Percentiles rank a stretch among this genome's conserved stretches.
phyloP scores from a whole-genome alignment of 2,329 filamentous ascomycete species.

The Calonectria naviculata region DNA sequence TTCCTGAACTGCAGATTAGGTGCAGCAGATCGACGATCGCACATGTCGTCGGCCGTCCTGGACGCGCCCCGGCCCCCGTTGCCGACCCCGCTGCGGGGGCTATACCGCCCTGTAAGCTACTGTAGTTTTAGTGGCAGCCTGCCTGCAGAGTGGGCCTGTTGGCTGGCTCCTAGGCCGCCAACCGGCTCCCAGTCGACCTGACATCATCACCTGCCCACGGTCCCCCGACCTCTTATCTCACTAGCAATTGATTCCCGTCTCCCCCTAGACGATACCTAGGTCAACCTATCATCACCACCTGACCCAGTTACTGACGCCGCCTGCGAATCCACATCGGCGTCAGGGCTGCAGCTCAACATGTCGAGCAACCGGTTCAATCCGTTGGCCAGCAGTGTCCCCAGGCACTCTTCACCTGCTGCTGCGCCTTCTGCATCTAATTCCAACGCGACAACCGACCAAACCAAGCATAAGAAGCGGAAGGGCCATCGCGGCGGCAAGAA shows the following conservation, averaged over 20 bases:
- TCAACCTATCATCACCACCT: constrained; percentile 9
- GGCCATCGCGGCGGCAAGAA: constrained; percentile 83
- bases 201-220: constrained; percentile 38
- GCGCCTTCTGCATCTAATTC: constrained; percentile 27
- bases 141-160: not conserved
- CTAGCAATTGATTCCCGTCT: constrained; percentile 16
- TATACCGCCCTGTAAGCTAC: not conserved
- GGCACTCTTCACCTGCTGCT: constrained; percentile 21
- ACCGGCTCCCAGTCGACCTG: constrained; percentile 28
- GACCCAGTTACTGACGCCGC: not conserved
- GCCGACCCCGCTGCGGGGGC: constrained; percentile 2
- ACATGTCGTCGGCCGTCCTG: not conserved
- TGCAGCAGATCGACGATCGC: constrained; percentile 5
- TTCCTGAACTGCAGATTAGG: not conserved
- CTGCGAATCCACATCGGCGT: not conserved
- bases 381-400: constrained; percentile 32
- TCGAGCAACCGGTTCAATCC: constrained; percentile 46
- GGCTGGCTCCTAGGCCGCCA: not conserved
- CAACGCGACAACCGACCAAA: constrained; percentile 21
- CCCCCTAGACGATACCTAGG: constrained; percentile 7
- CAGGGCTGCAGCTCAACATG: constrained; percentile 37
- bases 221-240: not conserved
- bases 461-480: constrained; percentile 69
- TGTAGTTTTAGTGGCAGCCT: constrained; percentile 8
- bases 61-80: not conserved